phyloP scores from a whole-genome alignment of 2,329 filamentous ascomycete species.

The Ophiostoma piceae region DNA sequence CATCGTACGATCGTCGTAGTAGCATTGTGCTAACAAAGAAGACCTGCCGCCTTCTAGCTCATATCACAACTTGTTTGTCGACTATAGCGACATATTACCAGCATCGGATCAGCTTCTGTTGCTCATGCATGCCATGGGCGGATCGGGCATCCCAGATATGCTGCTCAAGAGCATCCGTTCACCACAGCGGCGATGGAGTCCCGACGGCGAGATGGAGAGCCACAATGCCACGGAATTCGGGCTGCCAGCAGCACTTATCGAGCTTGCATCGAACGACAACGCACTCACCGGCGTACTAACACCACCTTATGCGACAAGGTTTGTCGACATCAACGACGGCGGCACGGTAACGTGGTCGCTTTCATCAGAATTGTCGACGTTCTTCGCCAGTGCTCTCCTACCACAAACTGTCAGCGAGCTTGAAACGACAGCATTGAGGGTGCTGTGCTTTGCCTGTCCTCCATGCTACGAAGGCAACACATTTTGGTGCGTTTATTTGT shows the following conservation, averaged over 20 bases:
- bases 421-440: constrained; percentile 26
- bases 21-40: neutral
- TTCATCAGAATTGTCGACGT: neutral
- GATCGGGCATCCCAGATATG: constrained; percentile 27
- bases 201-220: constrained; percentile 30
- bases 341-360: neutral
- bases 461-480: constrained; percentile 35
- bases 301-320: neutral
- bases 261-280: neutral
- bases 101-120: constrained; percentile 30
- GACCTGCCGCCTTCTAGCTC: constrained; percentile 10
- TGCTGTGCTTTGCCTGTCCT: constrained; percentile 33
- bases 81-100: constrained; percentile 31
- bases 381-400: neutral
- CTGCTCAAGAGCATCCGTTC: constrained; percentile 29
- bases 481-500: constrained; percentile 26
- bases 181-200: constrained; percentile 30
- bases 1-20: neutral
- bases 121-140: constrained; percentile 29
- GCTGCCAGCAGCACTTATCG: constrained; percentile 20
- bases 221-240: constrained; percentile 29
- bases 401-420: constrained; percentile 26
- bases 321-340: constrained; percentile 8
- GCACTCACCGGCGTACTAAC: neutral
- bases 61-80: constrained; percentile 28